phyloP scores from a whole-genome alignment of 805 yeast genomes.

The Maudiozyma pseudohumilis region DNA sequence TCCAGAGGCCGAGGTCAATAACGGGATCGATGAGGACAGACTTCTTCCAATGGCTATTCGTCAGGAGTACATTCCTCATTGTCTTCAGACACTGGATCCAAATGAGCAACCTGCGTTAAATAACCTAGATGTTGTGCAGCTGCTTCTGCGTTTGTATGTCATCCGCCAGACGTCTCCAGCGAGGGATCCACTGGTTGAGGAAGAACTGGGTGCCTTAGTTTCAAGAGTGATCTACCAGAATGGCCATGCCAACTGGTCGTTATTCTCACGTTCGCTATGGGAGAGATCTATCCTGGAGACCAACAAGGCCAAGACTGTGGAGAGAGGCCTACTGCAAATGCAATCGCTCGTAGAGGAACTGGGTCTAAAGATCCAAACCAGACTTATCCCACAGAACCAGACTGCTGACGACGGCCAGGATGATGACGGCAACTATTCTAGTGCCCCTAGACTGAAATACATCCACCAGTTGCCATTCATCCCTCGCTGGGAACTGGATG shows the following conservation, averaged over 20 bases:
- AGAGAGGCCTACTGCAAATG: slow-evolving; percentile 89
- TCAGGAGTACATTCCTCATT: slow-evolving; percentile 53
- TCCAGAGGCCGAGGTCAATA: slow-evolving; percentile 10
- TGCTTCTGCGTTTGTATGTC: slow-evolving; percentile 56
- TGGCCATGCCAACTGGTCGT: slow-evolving; percentile 45
- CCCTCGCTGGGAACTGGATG: slow-evolving; percentile 82
- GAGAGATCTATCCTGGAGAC: slow-evolving; percentile 80
- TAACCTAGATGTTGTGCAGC: slow-evolving; percentile 62
- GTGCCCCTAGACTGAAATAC: slow-evolving; percentile 51
- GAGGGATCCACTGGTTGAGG: slow-evolving; percentile 60
- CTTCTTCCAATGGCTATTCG: slow-evolving; percentile 54
- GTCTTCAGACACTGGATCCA: slow-evolving; percentile 53
- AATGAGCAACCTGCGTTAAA: slow-evolving; percentile 69
- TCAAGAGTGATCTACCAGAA: slow-evolving; percentile 53
- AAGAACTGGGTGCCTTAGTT: slow-evolving; percentile 71
- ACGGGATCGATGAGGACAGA: slow-evolving; percentile 33
- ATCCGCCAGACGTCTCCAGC: slow-evolving; percentile 64
- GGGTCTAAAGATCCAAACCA: slow-evolving; percentile 53
- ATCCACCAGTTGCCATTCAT: slow-evolving; percentile 66
- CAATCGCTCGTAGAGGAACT: slow-evolving; percentile 84
- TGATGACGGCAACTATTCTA: slow-evolving; percentile 20
- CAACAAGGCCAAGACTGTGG: slow-evolving; percentile 72
- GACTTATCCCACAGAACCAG: slow-evolving; percentile 38
- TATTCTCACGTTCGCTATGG: slow-evolving; percentile 81
- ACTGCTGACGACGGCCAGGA: no score